Base-by-base conservation (phyloP, 352 stramenopile species). In the Globisporangium heterothallicum region DNA sequence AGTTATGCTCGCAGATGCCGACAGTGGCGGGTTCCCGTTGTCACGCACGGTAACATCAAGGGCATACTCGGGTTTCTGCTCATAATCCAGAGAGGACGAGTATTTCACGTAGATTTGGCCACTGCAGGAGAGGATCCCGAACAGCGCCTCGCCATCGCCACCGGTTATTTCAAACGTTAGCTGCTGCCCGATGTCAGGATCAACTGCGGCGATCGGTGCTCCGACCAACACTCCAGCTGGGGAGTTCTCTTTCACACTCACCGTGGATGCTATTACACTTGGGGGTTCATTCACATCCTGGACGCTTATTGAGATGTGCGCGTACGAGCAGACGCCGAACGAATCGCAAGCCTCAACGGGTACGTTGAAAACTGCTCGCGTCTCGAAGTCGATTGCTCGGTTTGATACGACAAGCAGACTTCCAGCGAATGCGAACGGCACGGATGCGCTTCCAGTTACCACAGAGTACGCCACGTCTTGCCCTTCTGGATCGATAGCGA, bases 71-170 rank as follows among this genome's bases (percentile, higher is more conserved):
- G 25, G 16, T 4, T 32, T 45, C 25, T 53, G 56, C 36, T 86
- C 74, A 27, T 61, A 83, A 43, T 86, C 70, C 0, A 86, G 57
- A 2, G 60, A 58, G n/a, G 45, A 44, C 9, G 57, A 60, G 7
- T 60, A 58, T 18, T 64, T 64, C 0, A 86, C 60, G 16, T 68
- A 82, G 6, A 86, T 21, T 53, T 86, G 74, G 0, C 74, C 74
- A 46, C 64, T 81, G 35, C 74, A 81, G 13, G 63, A 35, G 18
- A 75, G 35, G 27, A 83, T 79, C 3, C 58, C 67, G 41, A 86
- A 86, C 6, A 73, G 50, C 7, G 57, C 62, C 19, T 66, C 36
- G 2, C 53, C 51, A 22, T 69, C 62, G 0, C 52, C 68, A 5
- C 61, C 42, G 0, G 32, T 46, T 13, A 86, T 79, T 8, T 47